These are phyloP conservation scores for Misopates orontium DNA, from an alignment of 257 asterid genomes.

Conservation along the genomic window DNA sequence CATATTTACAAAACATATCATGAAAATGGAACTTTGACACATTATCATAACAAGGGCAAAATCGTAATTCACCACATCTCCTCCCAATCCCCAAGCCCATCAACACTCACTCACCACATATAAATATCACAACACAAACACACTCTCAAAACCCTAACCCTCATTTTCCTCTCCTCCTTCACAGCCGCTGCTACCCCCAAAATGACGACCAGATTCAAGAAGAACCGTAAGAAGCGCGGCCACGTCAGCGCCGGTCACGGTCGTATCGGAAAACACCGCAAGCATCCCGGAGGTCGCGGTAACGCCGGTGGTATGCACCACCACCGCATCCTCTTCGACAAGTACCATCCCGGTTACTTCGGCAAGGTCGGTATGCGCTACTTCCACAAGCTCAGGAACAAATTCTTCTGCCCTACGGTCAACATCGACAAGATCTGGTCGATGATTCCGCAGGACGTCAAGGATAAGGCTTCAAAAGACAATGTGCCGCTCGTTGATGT, in stretches of 20 bases:
- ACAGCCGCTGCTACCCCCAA: neutral
- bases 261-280: constrained; percentile 72
- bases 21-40: no score
- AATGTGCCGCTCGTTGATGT: constrained; percentile 57
- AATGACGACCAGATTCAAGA: constrained; percentile 75
- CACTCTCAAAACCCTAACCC: constrained; percentile 32
- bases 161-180: neutral
- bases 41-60: constrained; percentile 14
- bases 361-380: constrained; percentile 77
- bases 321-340: constrained; percentile 80
- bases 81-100: constrained; percentile 20
- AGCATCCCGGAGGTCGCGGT: constrained; percentile 84
- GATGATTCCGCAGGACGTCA: constrained; percentile 56
- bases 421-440: constrained; percentile 68
- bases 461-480: constrained; percentile 50
- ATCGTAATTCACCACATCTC: constrained; percentile 3
- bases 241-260: constrained; percentile 86
- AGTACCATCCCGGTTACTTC: constrained; percentile 74
- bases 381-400: constrained; percentile 61
- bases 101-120: neutral
- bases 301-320: constrained; percentile 86
- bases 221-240: constrained; percentile 82
- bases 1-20: no score
- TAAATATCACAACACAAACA: neutral
- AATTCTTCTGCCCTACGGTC: constrained; percentile 67